Evolutionary conservation across 1,139 yeast species (phyloP).

Genomic region (Candida sanyaensis): DNA sequence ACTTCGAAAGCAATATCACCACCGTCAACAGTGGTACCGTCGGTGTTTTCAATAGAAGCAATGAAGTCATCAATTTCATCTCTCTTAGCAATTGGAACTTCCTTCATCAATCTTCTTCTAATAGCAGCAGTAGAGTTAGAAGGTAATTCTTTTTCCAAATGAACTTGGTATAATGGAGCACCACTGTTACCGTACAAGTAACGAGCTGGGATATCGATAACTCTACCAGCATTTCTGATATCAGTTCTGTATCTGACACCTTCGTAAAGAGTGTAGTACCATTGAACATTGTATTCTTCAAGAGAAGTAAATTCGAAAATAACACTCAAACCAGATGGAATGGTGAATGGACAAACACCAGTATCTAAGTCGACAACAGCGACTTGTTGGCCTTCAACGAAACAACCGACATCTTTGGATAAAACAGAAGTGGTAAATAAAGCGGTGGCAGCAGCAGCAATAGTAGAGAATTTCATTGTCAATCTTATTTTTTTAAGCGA

Average conservation of each 20-base stretch:
- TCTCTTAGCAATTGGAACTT: conserved; percentile 22
- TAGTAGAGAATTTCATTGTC: conserved; percentile 13
- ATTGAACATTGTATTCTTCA: conserved; percentile 38
- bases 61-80: conserved; percentile 35
- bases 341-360: conserved; percentile 41
- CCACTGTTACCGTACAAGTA: conserved; percentile 24
- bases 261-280: conserved; percentile 35
- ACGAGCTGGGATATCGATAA: conserved; percentile 35
- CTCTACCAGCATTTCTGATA: conserved; percentile 37
- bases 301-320: conserved; percentile 26
- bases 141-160: conserved; percentile 28
- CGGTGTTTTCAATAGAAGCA: conserved; percentile 25
- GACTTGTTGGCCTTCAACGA: conserved; percentile 32
- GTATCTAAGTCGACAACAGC: conserved; percentile 44
- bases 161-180: conserved; percentile 33
- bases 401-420: conserved; percentile 40
- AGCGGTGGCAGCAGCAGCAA: conserved; percentile 16
- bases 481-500: conserved; percentile 4
- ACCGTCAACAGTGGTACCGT: conserved; percentile 27
- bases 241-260: conserved; percentile 33
- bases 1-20: conserved; percentile 21
- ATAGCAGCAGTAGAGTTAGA: conserved; percentile 45
- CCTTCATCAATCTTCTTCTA: conserved; percentile 39
- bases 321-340: conserved; percentile 31
- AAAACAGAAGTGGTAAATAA: conserved; percentile 23